Evolutionary conservation across 306 rosid species (phyloP).

Genomic region (Vicia villosa): DNA sequence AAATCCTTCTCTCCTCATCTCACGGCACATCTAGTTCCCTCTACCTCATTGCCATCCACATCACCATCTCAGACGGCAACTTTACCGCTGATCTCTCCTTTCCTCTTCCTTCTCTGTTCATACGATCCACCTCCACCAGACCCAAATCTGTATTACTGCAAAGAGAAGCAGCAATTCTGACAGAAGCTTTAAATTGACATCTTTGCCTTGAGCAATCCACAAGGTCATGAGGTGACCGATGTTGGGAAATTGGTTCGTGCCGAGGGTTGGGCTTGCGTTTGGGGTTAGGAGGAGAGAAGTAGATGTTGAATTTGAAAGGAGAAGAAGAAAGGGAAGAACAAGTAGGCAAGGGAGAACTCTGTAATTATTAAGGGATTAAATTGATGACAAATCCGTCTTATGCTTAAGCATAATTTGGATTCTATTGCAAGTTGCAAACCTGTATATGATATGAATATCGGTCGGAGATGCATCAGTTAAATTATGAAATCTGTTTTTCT

Average conservation of each 20-base stretch:
- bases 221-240: conserved; percentile 55
- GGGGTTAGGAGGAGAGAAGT: conserved; percentile 71
- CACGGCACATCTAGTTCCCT: too few species aligned
- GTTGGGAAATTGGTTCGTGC: background rate
- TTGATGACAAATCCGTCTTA: background rate
- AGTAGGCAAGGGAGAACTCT: conserved; percentile 52
- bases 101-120: too few species aligned
- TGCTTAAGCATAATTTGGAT: conserved; percentile 32
- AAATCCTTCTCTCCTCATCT: too few species aligned
- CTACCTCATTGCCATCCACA: too few species aligned
- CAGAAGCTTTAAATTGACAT: conserved; percentile 70
- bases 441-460: conserved; percentile 1
- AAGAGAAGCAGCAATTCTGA: conserved; percentile 32
- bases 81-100: too few species aligned
- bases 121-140: too few species aligned
- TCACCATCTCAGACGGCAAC: too few species aligned
- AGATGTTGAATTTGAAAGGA: conserved; percentile 70
- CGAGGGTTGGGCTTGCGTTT: conserved; percentile 40
- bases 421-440: conserved; percentile 8
- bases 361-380: background rate
- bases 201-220: conserved; percentile 90
- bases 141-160: too few species aligned
- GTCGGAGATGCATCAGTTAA: background rate
- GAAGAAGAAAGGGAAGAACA: conserved; percentile 47
- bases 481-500: conserved; percentile 29